These are phyloP conservation scores for Lyophyllum atratum DNA, from an alignment of 768 basidiomycete species.

Conservation along the genomic window DNA sequence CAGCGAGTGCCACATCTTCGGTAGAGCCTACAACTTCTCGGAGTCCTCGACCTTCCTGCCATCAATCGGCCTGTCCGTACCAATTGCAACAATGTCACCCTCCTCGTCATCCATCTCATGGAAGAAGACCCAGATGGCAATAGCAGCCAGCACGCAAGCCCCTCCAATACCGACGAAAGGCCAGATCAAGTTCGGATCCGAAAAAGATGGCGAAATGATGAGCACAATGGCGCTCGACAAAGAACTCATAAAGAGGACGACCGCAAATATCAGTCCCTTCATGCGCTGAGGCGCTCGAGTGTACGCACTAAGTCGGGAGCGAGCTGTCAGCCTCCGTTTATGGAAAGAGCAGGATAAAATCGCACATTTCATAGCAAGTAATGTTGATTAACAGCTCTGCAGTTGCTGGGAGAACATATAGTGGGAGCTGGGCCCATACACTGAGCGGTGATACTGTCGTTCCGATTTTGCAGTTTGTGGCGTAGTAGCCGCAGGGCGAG, in stretches of 20 bases:
- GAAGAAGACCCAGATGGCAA: slow-evolving; percentile 24
- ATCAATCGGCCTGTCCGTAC: slow-evolving; percentile 16
- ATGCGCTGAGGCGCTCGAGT: slow-evolving; percentile 44
- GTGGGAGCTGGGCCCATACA: slow-evolving; percentile 25
- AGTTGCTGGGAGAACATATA: slow-evolving; percentile 22
- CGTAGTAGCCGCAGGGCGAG: slow-evolving; percentile 24
- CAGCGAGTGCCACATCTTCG: too few relatives aligned
- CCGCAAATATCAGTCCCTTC: slow-evolving; percentile 41
- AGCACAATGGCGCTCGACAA: slow-evolving; percentile 32
- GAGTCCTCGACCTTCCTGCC: background rate
- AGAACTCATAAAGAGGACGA: slow-evolving; percentile 34
- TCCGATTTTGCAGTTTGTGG: slow-evolving; percentile 21
- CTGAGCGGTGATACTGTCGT: slow-evolving; percentile 24
- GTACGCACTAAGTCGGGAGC: slow-evolving; percentile 32
- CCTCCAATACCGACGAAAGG: slow-evolving; percentile 28
- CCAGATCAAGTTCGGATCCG: slow-evolving; percentile 20
- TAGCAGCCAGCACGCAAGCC: slow-evolving; percentile 21
- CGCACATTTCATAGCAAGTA: slow-evolving; percentile 15
- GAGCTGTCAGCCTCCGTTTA: background rate
- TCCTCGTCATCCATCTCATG: slow-evolving; percentile 24
- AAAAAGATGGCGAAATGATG: slow-evolving; percentile 11
- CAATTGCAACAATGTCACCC: slow-evolving; percentile 18
- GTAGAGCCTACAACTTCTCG: slow-evolving; percentile 1
- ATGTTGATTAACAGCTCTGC: slow-evolving; percentile 20
- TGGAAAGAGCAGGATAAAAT: background rate